Evolutionary conservation across 148 eudicot species (phyloP), one percentile per base, ranked within the genome.

Genomic region (Nyssa sinensis): DNA sequence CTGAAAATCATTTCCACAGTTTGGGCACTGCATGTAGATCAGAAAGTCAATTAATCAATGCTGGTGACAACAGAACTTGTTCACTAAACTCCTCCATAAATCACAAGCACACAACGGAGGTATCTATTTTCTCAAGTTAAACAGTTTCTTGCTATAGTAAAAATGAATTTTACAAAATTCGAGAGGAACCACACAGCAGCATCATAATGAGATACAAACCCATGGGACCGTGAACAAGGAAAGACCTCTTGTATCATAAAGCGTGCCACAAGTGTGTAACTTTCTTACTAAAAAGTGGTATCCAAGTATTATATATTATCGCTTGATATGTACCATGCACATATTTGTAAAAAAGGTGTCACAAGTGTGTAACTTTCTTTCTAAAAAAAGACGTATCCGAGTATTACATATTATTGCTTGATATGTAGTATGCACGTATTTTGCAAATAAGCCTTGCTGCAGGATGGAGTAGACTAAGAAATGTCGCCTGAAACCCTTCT

Each of bases 1-100:
- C 82, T 88, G 94, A 79, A 93, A 93, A 24, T 82, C 85, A 73
- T 86, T 91, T 74, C 92, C 90, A 76, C 98, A 93, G 84, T 89
- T 93, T 70, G 98, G 98, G 67, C 98, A 93, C 97, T 91, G 96
- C 92, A 88, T 60, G 70, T 33, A 75, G 60, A 75, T 23, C 31
- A 71, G 55, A 71, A 9, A 79, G 39, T 27, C 49, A 57, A 44
- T 71, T 53, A 80, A 21, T 27, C 47, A 64, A 31, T 0, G 33
- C n/a, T 31, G 19, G 64, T 35, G 7, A 29, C 23, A 24, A 17
- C 4, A 37, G 19, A 58, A 9, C 34, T 35, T 75, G n/a, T 59
- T 1, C 21, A 31, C 7, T 33, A 24, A 27, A 28, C 8, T 71
- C 53, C n/a, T 19, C 31, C 39, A 51, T 0, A 1, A 28, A 24